Percentiles rank a stretch among this genome's conserved stretches.
Evolutionary conservation across 2,329 filamentous ascomycete genomes (phyloP).

Genomic region (Aspergillus amoenus): DNA sequence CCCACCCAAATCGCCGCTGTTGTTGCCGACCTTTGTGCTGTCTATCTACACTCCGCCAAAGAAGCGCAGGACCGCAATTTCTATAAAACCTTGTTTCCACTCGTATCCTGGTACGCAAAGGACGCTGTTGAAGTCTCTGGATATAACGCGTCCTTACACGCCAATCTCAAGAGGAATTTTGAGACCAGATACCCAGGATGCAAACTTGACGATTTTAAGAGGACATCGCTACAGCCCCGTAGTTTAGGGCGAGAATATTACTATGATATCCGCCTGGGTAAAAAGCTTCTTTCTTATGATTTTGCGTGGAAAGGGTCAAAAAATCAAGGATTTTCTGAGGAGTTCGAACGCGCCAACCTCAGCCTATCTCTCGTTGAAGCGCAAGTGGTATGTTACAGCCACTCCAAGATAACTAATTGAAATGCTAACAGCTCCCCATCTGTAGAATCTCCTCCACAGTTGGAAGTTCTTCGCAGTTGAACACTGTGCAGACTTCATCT

Average conservation of each 20-base stretch:
- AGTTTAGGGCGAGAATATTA: constrained; percentile 76
- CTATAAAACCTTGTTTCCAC: constrained; percentile 68
- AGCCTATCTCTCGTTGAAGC: constrained; percentile 92
- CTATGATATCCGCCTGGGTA: constrained; percentile 75
- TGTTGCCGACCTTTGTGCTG: constrained; percentile 82
- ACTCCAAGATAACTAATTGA: background rate
- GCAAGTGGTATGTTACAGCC: constrained; percentile 65
- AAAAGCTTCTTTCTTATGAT: constrained; percentile 74
- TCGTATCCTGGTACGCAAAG: constrained; percentile 76
- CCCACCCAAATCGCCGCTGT: constrained; percentile 74
- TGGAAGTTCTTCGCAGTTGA: constrained; percentile 89
- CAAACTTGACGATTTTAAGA: constrained; percentile 75
- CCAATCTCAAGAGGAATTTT: constrained; percentile 83
- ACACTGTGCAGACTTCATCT: constrained; percentile 64
- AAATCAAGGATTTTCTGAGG: constrained; percentile 73
- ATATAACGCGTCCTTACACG: constrained; percentile 85
- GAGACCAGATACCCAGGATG: constrained; percentile 72
- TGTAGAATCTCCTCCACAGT: constrained; percentile 73
- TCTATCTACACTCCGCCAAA: constrained; percentile 84
- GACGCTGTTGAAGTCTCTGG: constrained; percentile 75
- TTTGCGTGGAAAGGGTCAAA: constrained; percentile 69
- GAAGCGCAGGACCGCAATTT: constrained; percentile 69
- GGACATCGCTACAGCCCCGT: constrained; percentile 64
- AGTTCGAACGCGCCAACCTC: constrained; percentile 82
- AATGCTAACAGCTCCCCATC: constrained; percentile 26